Conservation (phyloP, 2,329 filamentous ascomycete species). For the Bipolaris cookei region DNA sequence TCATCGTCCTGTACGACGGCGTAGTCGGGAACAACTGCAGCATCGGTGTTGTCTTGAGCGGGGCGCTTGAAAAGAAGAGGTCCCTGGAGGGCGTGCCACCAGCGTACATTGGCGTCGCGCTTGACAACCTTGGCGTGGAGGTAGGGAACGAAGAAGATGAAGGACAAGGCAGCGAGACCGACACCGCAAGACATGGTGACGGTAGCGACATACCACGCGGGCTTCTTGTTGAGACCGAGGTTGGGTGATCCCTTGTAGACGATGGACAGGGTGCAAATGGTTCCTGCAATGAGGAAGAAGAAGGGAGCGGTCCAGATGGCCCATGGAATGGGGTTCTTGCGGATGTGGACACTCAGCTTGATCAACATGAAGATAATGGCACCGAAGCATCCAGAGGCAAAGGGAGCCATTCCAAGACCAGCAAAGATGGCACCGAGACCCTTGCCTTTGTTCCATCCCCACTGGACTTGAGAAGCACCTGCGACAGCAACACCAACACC, state of each 20-base stretch:
- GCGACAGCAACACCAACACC: slow-evolving; percentile 62
- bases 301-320: slow-evolving; percentile 75
- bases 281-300: slow-evolving; percentile 78
- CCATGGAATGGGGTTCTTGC: slow-evolving; percentile 74
- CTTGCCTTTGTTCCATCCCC: slow-evolving; percentile 68
- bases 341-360: slow-evolving; percentile 73
- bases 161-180: slow-evolving; percentile 65
- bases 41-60: slow-evolving; percentile 59
- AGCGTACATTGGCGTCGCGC: slow-evolving; percentile 69
- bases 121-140: slow-evolving; percentile 71
- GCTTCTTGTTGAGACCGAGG: slow-evolving; percentile 69
- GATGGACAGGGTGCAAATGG: slow-evolving; percentile 76
- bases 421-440: slow-evolving; percentile 69
- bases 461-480: slow-evolving; percentile 61
- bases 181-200: slow-evolving; percentile 70
- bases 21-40: slow-evolving; percentile 73
- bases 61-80: slow-evolving; percentile 65
- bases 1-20: slow-evolving; percentile 73
- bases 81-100: slow-evolving; percentile 67
- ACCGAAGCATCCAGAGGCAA: slow-evolving; percentile 69
- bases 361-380: slow-evolving; percentile 75
- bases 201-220: slow-evolving; percentile 68
- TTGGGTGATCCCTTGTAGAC: slow-evolving; percentile 82
- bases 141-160: slow-evolving; percentile 76
- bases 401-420: slow-evolving; percentile 72